phyloP scores from a whole-genome alignment of 2,329 filamentous ascomycete species.

The Penicillium sp. region DNA sequence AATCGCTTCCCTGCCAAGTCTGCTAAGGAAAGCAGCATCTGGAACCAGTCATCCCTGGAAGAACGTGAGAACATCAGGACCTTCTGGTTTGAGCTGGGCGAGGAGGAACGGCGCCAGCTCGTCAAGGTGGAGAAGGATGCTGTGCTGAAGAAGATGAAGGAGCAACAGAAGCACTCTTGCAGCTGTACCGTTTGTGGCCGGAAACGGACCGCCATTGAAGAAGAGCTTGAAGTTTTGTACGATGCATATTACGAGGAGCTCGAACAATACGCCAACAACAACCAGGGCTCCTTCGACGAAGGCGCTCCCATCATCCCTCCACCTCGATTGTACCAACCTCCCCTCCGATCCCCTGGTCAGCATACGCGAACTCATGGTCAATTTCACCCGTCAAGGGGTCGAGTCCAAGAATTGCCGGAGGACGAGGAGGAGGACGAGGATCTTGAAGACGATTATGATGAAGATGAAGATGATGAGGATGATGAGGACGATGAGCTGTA shows the following conservation, averaged over 20 bases:
- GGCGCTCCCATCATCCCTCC: constrained; percentile 67
- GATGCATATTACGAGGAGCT: constrained; percentile 98
- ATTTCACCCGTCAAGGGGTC: constrained; percentile 70
- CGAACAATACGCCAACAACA: constrained; percentile 91
- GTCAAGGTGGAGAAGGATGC: constrained; percentile 99
- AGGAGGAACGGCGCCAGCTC: constrained; percentile 89
- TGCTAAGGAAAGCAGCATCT: constrained; percentile 77
- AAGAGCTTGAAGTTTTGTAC: constrained; percentile 94
- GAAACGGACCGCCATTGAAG: constrained; percentile 94
- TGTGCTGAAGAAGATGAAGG: constrained; percentile 98
- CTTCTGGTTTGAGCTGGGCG: constrained; percentile 92
- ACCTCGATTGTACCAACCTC: constrained; percentile 62
- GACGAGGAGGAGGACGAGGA: constrained; percentile 52
- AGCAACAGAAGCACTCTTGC: constrained; percentile 98
- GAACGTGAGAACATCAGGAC: constrained; percentile 97
- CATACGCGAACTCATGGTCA: constrained; percentile 52
- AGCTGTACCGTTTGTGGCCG: constrained; percentile 96
- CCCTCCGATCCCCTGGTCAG: constrained; percentile 53
- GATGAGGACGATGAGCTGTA: constrained; percentile 65
- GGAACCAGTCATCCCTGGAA: constrained; percentile 92
- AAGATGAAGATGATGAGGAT: constrained; percentile 49
- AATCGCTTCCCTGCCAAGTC: constrained; percentile 46
- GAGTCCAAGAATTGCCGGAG: constrained; percentile 61
- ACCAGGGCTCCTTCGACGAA: constrained; percentile 60
- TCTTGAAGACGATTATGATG: constrained; percentile 53